These are phyloP conservation scores for Pleurotus cornucopiae DNA, from an alignment of 768 basidiomycete species.

Conservation along the genomic window DNA sequence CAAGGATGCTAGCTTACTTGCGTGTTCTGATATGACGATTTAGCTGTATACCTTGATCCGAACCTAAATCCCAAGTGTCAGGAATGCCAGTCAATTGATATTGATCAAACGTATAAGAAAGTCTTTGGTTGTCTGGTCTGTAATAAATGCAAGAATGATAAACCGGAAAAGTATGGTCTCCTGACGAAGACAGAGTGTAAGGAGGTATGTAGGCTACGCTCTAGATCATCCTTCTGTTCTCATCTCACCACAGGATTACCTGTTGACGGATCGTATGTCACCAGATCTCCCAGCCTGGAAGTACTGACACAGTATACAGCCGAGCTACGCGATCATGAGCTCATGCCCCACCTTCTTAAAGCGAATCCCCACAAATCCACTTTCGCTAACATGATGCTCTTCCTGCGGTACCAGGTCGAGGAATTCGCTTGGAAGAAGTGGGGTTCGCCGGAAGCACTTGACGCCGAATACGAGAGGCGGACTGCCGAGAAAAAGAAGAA, in stretches of 20 bases:
- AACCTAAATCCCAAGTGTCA: conserved; percentile 76
- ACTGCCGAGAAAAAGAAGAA: conserved; percentile 81
- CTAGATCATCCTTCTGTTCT: conserved; percentile 5
- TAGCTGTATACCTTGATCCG: conserved; percentile 78
- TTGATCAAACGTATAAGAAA: conserved; percentile 78
- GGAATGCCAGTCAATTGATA: conserved; percentile 85
- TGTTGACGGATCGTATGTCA: conserved; percentile 82
- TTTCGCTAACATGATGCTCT: conserved; percentile 99
- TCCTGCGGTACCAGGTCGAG: conserved; percentile 89
- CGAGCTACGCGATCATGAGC: conserved; percentile 87
- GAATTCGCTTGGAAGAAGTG: conserved; percentile 98
- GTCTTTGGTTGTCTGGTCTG: conserved; percentile 87
- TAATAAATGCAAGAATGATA: conserved; percentile 83
- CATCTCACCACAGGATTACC: conserved; percentile 65
- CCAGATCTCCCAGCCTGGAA: neutral
- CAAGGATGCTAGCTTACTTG: too few species aligned
- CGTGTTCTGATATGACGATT: neutral
- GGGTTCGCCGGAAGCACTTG: conserved; percentile 90
- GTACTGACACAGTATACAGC: conserved; percentile 40
- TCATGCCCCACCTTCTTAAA: conserved; percentile 89
- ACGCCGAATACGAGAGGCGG: conserved; percentile 80
- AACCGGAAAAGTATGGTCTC: conserved; percentile 90
- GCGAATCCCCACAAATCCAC: conserved; percentile 94
- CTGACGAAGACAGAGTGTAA: conserved; percentile 99
- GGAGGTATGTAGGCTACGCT: conserved; percentile 48